These are phyloP conservation scores for Boletus reticuloceps DNA, from an alignment of 768 basidiomycete genomes.

Conservation along the genomic window DNA sequence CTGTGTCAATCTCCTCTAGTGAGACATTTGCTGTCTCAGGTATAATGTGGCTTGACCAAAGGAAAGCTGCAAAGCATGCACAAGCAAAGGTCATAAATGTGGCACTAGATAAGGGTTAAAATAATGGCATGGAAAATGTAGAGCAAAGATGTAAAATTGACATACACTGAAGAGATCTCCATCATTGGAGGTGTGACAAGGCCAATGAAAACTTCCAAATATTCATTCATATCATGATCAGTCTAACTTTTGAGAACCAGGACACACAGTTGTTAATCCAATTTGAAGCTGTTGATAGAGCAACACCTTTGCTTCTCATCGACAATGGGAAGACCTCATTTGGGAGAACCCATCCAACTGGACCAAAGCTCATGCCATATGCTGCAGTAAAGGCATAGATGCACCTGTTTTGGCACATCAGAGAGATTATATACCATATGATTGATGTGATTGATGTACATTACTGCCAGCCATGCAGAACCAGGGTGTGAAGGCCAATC, in stretches of 20 bases:
- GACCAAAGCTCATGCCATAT: slow-evolving; percentile 76
- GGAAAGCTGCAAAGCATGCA: slow-evolving; percentile 62
- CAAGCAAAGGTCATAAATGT: slow-evolving; percentile 69
- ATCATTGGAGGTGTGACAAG: slow-evolving; percentile 68
- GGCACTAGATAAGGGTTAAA: slow-evolving; percentile 35
- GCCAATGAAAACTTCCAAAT: slow-evolving; percentile 63
- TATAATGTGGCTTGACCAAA: slow-evolving; percentile 68
- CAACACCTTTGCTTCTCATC: slow-evolving; percentile 77
- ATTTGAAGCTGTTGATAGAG: slow-evolving; percentile 81
- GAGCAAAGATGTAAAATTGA: not conserved
- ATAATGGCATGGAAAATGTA: not conserved
- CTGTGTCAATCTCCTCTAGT: slow-evolving; percentile 70
- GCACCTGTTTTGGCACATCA: slow-evolving; percentile 35
- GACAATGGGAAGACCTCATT: slow-evolving; percentile 81
- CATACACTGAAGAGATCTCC: slow-evolving; percentile 56
- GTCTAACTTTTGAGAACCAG: not conserved
- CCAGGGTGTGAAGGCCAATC: slow-evolving; percentile 57
- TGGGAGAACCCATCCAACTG: slow-evolving; percentile 82
- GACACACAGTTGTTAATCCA: slow-evolving; percentile 78
- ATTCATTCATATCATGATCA: slow-evolving; percentile 1
- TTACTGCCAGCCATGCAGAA: slow-evolving; percentile 71
- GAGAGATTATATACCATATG: not conserved
- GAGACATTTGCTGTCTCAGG: slow-evolving; percentile 79
- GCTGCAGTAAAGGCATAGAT: slow-evolving; percentile 76
- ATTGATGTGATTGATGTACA: slow-evolving; percentile 37